Evolutionary conservation across 345 rosid species (phyloP).

Genomic region (Microthlaspi erraticum): DNA sequence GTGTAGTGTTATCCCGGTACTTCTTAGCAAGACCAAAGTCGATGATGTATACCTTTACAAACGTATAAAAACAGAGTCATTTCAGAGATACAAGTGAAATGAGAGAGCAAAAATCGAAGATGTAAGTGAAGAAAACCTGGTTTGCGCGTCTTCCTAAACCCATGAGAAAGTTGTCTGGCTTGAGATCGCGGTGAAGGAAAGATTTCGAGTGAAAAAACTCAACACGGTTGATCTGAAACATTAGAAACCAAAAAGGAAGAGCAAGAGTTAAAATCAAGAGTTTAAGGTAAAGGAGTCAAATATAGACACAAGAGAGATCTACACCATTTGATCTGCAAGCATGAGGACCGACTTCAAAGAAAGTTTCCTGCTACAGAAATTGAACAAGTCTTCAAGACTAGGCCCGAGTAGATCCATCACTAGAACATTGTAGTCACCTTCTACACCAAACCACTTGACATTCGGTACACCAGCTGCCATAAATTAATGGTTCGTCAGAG

Average conservation of each 20-base stretch:
- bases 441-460: constrained; percentile 92
- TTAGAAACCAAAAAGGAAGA: not conserved
- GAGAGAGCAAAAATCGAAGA: not conserved
- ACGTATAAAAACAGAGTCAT: not conserved
- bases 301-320: constrained; percentile 9
- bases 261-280: not conserved
- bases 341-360: constrained; percentile 94
- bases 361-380: constrained; percentile 91
- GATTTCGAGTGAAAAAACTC: constrained; percentile 91
- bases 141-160: constrained; percentile 95
- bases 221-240: constrained; percentile 80
- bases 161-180: constrained; percentile 96
- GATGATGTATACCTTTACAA: constrained; percentile 71
- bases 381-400: constrained; percentile 96
- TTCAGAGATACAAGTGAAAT: not conserved
- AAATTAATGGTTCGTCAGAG: constrained; percentile 1
- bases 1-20: constrained; percentile 80
- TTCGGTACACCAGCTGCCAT: constrained; percentile 93
- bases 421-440: constrained; percentile 92
- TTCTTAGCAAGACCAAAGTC: constrained; percentile 98
- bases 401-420: constrained; percentile 99
- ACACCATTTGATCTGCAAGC: constrained; percentile 99
- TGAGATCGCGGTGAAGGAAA: constrained; percentile 94
- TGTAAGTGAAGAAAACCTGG: constrained; percentile 55
- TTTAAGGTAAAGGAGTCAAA: not conserved